Conservation (phyloP, 768 basidiomycete species). For the Trametes cingulata region DNA sequence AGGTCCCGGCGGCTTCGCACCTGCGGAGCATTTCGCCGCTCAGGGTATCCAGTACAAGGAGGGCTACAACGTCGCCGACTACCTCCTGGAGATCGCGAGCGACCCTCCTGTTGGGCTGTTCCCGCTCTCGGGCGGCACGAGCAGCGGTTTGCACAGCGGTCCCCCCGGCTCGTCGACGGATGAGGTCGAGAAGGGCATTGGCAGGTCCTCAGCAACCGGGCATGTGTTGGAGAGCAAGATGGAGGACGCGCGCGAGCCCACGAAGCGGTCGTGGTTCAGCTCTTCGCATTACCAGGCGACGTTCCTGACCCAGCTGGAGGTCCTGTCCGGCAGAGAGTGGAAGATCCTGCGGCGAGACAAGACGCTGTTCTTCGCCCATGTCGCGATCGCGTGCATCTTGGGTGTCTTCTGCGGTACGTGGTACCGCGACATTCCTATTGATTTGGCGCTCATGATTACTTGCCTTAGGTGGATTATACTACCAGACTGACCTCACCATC, state of each 20-base stretch:
- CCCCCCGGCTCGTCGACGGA: slow-evolving; percentile 6
- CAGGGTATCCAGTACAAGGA: slow-evolving; percentile 53
- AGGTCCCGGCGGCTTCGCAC: slow-evolving; percentile 72
- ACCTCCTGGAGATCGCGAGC: slow-evolving; percentile 85
- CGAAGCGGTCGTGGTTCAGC: slow-evolving; percentile 8
- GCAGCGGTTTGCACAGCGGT: slow-evolving; percentile 1
- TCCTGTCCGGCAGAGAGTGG: slow-evolving; percentile 83
- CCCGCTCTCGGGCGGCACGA: slow-evolving; percentile 24
- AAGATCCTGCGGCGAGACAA: slow-evolving; percentile 82
- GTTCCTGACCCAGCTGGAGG: slow-evolving; percentile 87
- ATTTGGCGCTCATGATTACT: neutral
- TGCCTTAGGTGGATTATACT: slow-evolving; percentile 78
- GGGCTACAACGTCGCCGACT: slow-evolving; percentile 92
- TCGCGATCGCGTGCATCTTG: slow-evolving; percentile 64
- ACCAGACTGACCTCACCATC: slow-evolving; percentile 73
- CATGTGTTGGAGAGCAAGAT: neutral
- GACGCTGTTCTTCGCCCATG: slow-evolving; percentile 79
- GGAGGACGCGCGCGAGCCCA: neutral
- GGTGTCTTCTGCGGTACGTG: slow-evolving; percentile 83
- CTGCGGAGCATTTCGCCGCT: slow-evolving; percentile 63
- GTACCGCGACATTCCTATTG: neutral
- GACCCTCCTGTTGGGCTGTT: slow-evolving; percentile 55
- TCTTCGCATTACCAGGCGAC: slow-evolving; percentile 61
- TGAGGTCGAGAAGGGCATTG: slow-evolving; percentile 13
- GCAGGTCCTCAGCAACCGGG: neutral